phyloP scores from a whole-genome alignment of 176 grass and related monocot species.

The Coix lacrymajobi region DNA sequence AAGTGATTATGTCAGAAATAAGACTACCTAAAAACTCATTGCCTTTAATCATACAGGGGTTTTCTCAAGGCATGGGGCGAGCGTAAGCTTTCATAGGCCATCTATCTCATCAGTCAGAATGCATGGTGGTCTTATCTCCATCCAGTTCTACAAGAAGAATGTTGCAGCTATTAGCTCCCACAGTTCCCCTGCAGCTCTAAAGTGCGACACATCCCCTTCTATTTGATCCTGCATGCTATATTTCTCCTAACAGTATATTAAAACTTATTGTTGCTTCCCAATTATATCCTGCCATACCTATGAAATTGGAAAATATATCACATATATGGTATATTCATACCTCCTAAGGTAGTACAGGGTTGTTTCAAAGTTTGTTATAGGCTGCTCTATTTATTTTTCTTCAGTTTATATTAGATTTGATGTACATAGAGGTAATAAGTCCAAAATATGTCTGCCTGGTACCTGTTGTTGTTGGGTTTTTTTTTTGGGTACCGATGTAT shows the following conservation, averaged over 20 bases:
- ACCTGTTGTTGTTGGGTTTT: neutral
- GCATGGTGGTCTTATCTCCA: conserved; percentile 34
- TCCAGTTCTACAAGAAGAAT: conserved; percentile 50
- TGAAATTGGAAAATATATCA: neutral
- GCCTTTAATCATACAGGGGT: conserved; percentile 33
- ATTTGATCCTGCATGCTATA: neutral
- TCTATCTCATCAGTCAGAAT: conserved; percentile 24
- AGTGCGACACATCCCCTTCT: conserved; percentile 3
- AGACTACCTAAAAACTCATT: neutral
- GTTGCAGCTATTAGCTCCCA: conserved; percentile 2
- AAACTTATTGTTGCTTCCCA: neutral
- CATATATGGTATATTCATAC: neutral
- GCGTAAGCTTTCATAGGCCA: conserved; percentile 39
- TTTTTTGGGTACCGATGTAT: neutral
- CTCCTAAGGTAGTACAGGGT: neutral
- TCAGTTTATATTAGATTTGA: neutral
- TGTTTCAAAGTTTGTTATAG: neutral
- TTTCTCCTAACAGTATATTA: neutral
- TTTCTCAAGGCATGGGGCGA: conserved; percentile 32
- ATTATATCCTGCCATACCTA: neutral
- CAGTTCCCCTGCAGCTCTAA: conserved; percentile 32
- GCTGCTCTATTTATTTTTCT: neutral
- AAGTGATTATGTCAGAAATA: neutral
- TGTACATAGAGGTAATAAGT: no score
- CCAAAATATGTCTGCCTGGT: neutral